Evolutionary conservation across 2,329 filamentous ascomycete species (phyloP), one percentile per base, ranked within the genome.

Genomic region (Sporothrix globosa): DNA sequence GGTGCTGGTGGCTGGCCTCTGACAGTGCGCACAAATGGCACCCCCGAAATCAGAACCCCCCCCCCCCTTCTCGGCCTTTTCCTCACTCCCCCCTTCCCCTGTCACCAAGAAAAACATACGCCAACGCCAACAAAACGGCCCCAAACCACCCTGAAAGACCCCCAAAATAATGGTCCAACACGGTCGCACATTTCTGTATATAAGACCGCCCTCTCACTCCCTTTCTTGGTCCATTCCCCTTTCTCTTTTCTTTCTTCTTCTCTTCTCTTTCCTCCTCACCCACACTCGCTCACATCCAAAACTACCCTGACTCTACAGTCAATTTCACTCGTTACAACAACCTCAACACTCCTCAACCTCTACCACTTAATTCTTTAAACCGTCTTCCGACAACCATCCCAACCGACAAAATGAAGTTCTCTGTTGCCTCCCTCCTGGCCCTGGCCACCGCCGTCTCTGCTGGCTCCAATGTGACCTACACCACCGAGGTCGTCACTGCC

Each of bases 371-470:
- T 44, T 17, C 67, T 60, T 53, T 61, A 63, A 72, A 52, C 52
- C 72, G 76, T 80, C 79, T 76, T 78, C 77, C 78, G 72, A 72
- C 72, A 81, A 81, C 81, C 81, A 70, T 79, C 78, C 78, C 74
- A 80, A 80, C 82, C 82, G 82, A 83, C 86, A 89, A 88, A 80
- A 90, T 90, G 87, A 87, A 89, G 86, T 88, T 85, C 86, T 80
- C 86, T 78, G 78, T 81, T 78, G 84, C 84, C 77, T 80, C 82
- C 79, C 76, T 86, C 75, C 78, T 85, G 78, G 85, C 85, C 76
- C 82, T 84, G 80, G 83, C 80, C 78, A 81, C 82, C 77, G 84
- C 83, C 79, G 82, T 74, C 75, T 76, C 78, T 73, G 79, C 80
- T 73, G 79, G 79, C 73, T 73, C 73, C 73, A 77, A 85, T 80